Base-by-base conservation (phyloP, 148 eudicot species). In the Pharnaceum exiguum region DNA sequence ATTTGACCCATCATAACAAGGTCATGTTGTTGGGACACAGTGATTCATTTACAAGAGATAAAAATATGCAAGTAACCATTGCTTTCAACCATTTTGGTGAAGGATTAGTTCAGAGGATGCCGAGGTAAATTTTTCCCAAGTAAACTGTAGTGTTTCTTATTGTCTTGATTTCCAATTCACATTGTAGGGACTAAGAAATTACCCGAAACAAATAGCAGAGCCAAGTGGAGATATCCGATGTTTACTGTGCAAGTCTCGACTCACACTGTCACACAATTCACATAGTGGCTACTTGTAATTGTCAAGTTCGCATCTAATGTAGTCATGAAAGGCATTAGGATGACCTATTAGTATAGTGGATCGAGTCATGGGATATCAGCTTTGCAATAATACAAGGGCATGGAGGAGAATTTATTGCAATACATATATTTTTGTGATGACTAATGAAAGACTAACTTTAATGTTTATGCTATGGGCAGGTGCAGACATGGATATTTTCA, bases 21-120 rank as follows among this genome's bases (percentile, higher is more conserved):
- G 89, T 83, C 26, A 83, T 83, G 89, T 46, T 83, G 17, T 65
- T 83, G 64, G 86, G 90, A 0, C 83, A 80, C 33, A 78, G 81
- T 60, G 86, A 80, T 62, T 45, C 46, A 22, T 67, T 32, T 1
- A 75, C 67, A 4, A 53, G 55, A 5, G 90, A 84, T 72, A 84
- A 77, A 66, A 73, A 67, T 55, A 84, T 84, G 90, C 89, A 83
- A 45, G 89, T 83, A 15, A 80, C 89, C 21, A 75, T 83, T 36
- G 89, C 85, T 12, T 83, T 86, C 51, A 86, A 86, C 55, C 94
- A 86, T 60, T 86, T 86, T 71, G 94, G 88, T 21, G 94, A 86
- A 68, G 95, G 95, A 3, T 74, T 82, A 37, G 75, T 82, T 24
- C 89, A 86, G 19, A 76, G 95, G 60, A 86, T 86, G 86, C 95